These are phyloP conservation scores for Pseudocercospora fijiensis DNA, from an alignment of 2,329 filamentous ascomycete genomes.

Conservation along the genomic window DNA sequence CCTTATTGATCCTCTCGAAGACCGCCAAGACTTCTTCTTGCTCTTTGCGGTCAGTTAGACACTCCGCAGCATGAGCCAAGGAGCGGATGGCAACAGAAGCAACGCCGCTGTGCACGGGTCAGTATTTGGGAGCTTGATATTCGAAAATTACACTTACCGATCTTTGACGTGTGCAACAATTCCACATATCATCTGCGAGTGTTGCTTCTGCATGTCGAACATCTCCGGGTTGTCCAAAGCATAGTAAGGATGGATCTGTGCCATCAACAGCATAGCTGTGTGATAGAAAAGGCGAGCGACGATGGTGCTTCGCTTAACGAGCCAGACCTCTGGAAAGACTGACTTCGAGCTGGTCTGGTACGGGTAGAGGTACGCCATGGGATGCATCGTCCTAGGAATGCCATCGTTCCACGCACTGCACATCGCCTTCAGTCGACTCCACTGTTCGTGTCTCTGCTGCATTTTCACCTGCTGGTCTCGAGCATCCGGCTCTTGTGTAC, in stretches of 20 bases:
- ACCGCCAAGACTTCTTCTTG: conserved; percentile 79
- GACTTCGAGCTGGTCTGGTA: conserved; percentile 68
- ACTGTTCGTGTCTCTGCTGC: conserved; percentile 68
- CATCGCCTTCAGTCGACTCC: conserved; percentile 75
- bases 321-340: conserved; percentile 82
- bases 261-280: conserved; percentile 76
- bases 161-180: conserved; percentile 85
- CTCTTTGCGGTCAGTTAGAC: conserved; percentile 65
- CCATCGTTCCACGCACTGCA: conserved; percentile 79
- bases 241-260: conserved; percentile 71
- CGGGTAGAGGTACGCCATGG: conserved; percentile 72
- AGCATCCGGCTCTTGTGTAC: conserved; percentile 52
- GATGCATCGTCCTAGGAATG: conserved; percentile 82
- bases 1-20: conserved; percentile 69
- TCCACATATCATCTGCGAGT: conserved; percentile 83
- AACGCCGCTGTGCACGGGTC: conserved; percentile 56
- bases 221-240: conserved; percentile 64
- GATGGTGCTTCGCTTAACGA: conserved; percentile 78
- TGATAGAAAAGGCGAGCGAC: conserved; percentile 87
- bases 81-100: conserved; percentile 76
- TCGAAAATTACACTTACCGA: conserved; percentile 50
- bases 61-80: conserved; percentile 73
- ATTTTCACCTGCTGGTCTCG: conserved; percentile 64
- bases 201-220: conserved; percentile 66
- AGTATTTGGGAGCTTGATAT: conserved; percentile 9